Evolutionary conservation across 768 basidiomycete species (phyloP).

Genomic region (Nidularia pulvinata): DNA sequence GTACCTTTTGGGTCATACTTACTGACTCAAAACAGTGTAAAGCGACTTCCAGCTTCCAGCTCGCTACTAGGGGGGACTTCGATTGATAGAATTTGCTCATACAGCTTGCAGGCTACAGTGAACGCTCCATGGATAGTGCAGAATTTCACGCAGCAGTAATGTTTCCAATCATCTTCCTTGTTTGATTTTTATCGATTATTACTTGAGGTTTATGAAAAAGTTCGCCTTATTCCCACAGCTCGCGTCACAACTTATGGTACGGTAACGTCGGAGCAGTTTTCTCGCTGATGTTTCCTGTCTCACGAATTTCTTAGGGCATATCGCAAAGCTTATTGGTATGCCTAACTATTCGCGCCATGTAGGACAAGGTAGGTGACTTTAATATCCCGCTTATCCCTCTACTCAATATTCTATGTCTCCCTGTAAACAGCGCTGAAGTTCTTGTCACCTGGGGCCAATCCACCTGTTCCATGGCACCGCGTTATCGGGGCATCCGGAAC

Average conservation of each 20-base stretch:
- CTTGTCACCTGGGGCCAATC: slow-evolving; percentile 53
- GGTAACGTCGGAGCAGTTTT: neutral
- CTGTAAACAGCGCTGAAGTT: slow-evolving; percentile 69
- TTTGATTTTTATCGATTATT: neutral
- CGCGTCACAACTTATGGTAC: slow-evolving; percentile 79
- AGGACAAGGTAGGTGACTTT: slow-evolving; percentile 61
- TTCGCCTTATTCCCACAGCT: slow-evolving; percentile 66
- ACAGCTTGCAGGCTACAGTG: no score
- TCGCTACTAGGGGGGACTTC: no score
- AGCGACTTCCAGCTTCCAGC: no score
- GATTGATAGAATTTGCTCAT: no score
- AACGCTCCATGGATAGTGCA: slow-evolving; percentile 24
- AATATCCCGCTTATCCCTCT: neutral
- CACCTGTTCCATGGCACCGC: slow-evolving; percentile 82
- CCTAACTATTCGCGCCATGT: slow-evolving; percentile 80
- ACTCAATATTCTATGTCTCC: neutral
- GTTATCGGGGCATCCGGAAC: slow-evolving; percentile 70
- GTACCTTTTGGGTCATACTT: no score
- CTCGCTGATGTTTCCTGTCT: neutral
- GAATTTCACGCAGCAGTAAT: slow-evolving; percentile 34
- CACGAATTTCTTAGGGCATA: slow-evolving; percentile 49
- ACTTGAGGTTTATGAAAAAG: slow-evolving; percentile 61
- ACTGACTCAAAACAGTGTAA: no score
- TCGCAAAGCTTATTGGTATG: slow-evolving; percentile 81
- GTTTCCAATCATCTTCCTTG: neutral